Evolutionary conservation across 768 basidiomycete genomes (phyloP), one percentile per base, ranked within the genome.

Genomic region (Mycena rebaudengoi): DNA sequence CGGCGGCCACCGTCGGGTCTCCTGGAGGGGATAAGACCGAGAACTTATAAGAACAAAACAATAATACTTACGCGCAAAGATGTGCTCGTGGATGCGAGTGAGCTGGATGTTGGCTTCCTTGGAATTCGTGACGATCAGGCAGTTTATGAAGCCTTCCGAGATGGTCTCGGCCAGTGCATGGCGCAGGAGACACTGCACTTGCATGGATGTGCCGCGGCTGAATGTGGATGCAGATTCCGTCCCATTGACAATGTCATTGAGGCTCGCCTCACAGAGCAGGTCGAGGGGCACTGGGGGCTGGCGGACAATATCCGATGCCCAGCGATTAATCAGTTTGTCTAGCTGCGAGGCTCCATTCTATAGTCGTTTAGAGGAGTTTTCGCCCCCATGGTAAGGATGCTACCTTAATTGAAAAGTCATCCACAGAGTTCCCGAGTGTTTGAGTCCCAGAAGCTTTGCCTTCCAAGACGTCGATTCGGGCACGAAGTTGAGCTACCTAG

Each of bases 361-460:
- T 25, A 25, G 33, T 33, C 35, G 49, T 41, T 45, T 50, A 21
- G 49, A 46, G 55, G 45, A 48, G 40, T 37, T 14, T 29, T 62
- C 46, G 68, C 60, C 18, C 58, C 60, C 33, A 49, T 51, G 30
- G 16, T 51, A 14, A 55, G n/a, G 55, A 6, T 73, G 85, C 16
- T 54, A 91, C 93, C 82, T 88, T 91, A 79, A 96, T 94, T 5
- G 93, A 94, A 75, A 94, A 95, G 74, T 96, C 93, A 71, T 94
- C 94, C 45, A 94, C 83, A 0, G 91, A 89, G 70, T 84, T 87
- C 62, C 86, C 79, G 30, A 73, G 74, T 46, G 77, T 70, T 54
- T 76, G 78, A 39, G 78, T 68, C 28, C 83, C 80, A 32, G 81
- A 73, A 14, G 85, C 81, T n/a, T n/a, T n/a, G 13, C 93, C 94